These are phyloP conservation scores for Cyphellophora europaea DNA, from an alignment of 2,329 filamentous ascomycete genomes.

Conservation along the genomic window DNA sequence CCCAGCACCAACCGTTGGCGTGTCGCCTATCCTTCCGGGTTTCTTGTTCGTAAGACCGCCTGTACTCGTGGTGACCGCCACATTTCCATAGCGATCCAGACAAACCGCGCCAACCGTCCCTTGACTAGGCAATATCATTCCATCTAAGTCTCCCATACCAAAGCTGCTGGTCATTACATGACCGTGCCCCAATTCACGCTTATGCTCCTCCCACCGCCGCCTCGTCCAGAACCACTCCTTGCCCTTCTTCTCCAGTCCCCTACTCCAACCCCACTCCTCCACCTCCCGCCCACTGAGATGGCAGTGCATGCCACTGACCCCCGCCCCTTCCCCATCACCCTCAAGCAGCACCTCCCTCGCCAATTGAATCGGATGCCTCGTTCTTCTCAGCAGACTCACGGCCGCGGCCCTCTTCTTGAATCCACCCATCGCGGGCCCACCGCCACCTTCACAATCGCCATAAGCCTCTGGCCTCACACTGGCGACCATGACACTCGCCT, in stretches of 20 bases:
- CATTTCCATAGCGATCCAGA: constrained; percentile 62
- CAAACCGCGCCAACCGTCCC: constrained; percentile 79
- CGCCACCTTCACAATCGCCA: constrained; percentile 3
- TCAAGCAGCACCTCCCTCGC: constrained; percentile 64
- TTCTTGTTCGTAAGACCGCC: constrained; percentile 86
- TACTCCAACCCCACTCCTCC: constrained; percentile 52
- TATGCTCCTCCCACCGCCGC: constrained; percentile 69
- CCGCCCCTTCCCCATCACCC: constrained; percentile 44
- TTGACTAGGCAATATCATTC: constrained; percentile 62
- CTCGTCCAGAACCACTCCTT: constrained; percentile 77
- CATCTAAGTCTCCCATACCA: constrained; percentile 35
- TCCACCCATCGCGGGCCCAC: constrained; percentile 27
- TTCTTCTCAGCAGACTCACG: constrained; percentile 60
- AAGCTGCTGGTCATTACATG: constrained; percentile 30
- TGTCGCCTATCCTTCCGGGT: constrained; percentile 76
- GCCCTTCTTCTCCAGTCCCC: constrained; percentile 35
- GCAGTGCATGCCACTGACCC: constrained; percentile 42
- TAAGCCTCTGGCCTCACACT: constrained; percentile 16
- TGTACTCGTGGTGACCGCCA: constrained; percentile 58
- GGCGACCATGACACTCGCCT: constrained; percentile 80
- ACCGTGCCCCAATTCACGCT: constrained; percentile 41
- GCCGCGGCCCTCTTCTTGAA: constrained; percentile 68
- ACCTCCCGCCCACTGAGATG: constrained; percentile 60
- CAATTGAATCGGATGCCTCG: constrained; percentile 72
- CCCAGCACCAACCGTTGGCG: constrained; percentile 70